phyloP scores from a whole-genome alignment of 2,329 filamentous ascomycete genomes.

The Cordyceps cateniannulata region DNA sequence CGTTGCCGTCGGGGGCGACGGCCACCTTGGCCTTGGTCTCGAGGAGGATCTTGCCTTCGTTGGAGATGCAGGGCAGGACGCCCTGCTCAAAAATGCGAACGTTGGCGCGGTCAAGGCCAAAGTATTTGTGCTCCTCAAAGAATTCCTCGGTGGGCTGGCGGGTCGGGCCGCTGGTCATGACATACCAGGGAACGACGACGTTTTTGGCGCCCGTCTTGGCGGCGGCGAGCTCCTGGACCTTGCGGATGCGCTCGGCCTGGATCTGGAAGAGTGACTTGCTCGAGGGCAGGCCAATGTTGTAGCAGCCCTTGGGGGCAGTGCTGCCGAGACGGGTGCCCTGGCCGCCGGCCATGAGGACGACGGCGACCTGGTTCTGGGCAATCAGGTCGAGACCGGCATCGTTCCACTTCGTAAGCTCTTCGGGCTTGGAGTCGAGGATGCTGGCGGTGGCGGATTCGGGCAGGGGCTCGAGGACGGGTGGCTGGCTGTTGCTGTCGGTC shows the following conservation, averaged over 20 bases:
- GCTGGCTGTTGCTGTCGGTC: slow-evolving; percentile 43
- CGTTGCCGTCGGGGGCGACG: slow-evolving; percentile 94
- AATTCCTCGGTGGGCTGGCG: slow-evolving; percentile 87
- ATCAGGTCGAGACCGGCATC: slow-evolving; percentile 74
- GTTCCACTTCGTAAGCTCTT: slow-evolving; percentile 81
- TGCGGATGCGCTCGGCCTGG: slow-evolving; percentile 88
- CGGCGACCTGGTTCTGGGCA: slow-evolving; percentile 67
- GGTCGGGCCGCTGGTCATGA: slow-evolving; percentile 98
- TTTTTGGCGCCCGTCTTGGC: slow-evolving; percentile 52
- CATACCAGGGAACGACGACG: slow-evolving; percentile 87
- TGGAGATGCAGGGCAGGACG: slow-evolving; percentile 91
- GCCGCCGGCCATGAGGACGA: slow-evolving; percentile 94
- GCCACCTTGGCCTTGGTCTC: slow-evolving; percentile 87
- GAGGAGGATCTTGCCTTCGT: slow-evolving; percentile 93
- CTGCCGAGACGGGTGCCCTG: slow-evolving; percentile 93
- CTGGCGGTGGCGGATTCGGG: slow-evolving; percentile 82
- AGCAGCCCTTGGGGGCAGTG: slow-evolving; percentile 95
- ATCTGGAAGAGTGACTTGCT: slow-evolving; percentile 96
- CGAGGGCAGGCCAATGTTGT: slow-evolving; percentile 89
- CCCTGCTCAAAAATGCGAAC: slow-evolving; percentile 95
- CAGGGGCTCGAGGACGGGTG: slow-evolving; percentile 69
- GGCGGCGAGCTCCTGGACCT: slow-evolving; percentile 73
- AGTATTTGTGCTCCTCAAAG: slow-evolving; percentile 85
- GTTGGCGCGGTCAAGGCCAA: slow-evolving; percentile 79
- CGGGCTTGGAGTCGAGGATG: slow-evolving; percentile 77